A percentile compares a stretch with the other conserved stretches of the same genome.
These are phyloP conservation scores for Arthroderma uncinatum DNA, from an alignment of 2,329 filamentous ascomycete genomes.

Conservation along the genomic window DNA sequence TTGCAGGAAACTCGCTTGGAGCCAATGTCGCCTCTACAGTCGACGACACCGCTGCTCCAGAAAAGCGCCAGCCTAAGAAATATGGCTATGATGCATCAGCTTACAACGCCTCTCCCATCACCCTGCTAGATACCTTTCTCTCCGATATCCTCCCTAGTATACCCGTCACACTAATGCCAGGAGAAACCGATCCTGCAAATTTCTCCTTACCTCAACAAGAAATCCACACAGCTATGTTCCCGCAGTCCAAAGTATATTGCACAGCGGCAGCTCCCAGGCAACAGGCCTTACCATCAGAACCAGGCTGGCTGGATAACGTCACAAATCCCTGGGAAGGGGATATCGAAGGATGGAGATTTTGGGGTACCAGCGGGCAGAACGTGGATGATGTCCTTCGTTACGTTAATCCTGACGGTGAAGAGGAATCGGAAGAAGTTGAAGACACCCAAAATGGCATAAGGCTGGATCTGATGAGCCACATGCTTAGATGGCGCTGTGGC, in stretches of 20 bases:
- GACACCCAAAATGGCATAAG: constrained; percentile 52
- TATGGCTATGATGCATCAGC: constrained; percentile 86
- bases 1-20: constrained; percentile 78
- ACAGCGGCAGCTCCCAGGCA: constrained; percentile 27
- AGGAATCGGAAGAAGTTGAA: constrained; percentile 21
- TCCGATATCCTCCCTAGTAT: constrained; percentile 70
- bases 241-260: constrained; percentile 57
- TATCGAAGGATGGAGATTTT: constrained; percentile 75
- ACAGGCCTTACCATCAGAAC: constrained; percentile 28
- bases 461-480: constrained; percentile 83
- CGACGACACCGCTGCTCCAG: constrained; percentile 16
- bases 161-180: constrained; percentile 80
- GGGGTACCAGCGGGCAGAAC: constrained; percentile 84
- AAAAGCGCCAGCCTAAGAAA: constrained; percentile 55
- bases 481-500: constrained; percentile 81
- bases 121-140: constrained; percentile 74
- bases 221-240: constrained; percentile 86
- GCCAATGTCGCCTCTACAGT: constrained; percentile 26
- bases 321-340: constrained; percentile 93
- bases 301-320: constrained; percentile 72
- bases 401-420: constrained; percentile 43
- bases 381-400: constrained; percentile 92
- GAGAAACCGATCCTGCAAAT: constrained; percentile 75
- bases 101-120: constrained; percentile 78
- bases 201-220: constrained; percentile 83